Base-by-base conservation (phyloP, 257 asterid species). In the Forsythia viridissima region DNA sequence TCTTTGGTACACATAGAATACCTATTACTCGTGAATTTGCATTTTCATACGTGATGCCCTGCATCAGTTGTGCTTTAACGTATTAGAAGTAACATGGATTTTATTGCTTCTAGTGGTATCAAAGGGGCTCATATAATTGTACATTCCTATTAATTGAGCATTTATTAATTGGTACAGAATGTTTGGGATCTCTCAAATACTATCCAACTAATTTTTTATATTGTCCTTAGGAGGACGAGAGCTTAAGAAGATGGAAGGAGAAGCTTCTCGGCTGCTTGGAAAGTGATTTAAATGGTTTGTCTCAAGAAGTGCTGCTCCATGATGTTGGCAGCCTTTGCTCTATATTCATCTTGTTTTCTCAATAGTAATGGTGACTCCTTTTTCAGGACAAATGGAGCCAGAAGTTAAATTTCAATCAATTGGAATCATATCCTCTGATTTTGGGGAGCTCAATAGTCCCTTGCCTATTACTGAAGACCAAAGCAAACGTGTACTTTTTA, bases 211-310 rank as follows among this genome's bases (percentile, higher is more conserved):
- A 43, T n/a, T 63, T 48, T 69, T 70, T 71, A 37, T 52, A 18
- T 77, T 59, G 13, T 2, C 70, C 74, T 46, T 80, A 90, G 95
- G 97, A 92, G 79, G 97, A 91, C 81, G 97, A 90, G 80, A 91
- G 94, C 83, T 85, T 91, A 73, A 87, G 91, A 71, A 92, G 92
- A 86, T 92, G 97, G 97, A 92, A 92, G 84, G 96, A 89, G 86
- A 88, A 90, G 88, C 91, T 92, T 52, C 96, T 92, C 41, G 97
- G 97, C 72, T 88, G 97, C 83, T 80, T 92, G 48, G 97, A 92
- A 82, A 92, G 88, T 20, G 90, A 88, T 76, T 81, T 92, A 57
- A 85, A 87, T 81, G 96, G 97, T 90, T 86, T 51, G 88, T 84
- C 13, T 72, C 51, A 16, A 73, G 79, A 24, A 66, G 65, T 12